These are phyloP conservation scores for Trichoderma atroviride DNA, from an alignment of 2,329 filamentous ascomycete species.

Conservation along the genomic window DNA sequence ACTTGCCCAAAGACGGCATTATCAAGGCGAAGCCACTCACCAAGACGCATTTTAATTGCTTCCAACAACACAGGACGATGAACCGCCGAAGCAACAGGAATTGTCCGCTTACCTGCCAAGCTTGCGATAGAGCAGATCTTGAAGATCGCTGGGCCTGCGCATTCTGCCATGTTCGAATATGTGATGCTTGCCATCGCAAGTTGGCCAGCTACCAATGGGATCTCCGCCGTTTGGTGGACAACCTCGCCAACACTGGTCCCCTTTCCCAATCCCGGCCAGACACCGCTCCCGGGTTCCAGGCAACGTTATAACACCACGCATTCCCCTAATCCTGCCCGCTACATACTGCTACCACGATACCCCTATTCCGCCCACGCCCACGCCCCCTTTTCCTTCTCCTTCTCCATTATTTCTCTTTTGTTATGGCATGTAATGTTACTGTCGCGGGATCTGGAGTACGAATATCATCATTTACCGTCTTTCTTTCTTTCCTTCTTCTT, in stretches of 20 bases:
- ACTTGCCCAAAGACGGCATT: slow-evolving; percentile 41
- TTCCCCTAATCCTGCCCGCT: slow-evolving; percentile 13
- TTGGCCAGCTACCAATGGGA: slow-evolving; percentile 48
- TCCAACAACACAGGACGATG: slow-evolving; percentile 53
- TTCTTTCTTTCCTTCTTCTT: background rate
- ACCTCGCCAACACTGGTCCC: slow-evolving; percentile 27
- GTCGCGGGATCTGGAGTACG: slow-evolving; percentile 19
- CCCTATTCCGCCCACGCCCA: slow-evolving; percentile 12
- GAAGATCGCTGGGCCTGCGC: slow-evolving; percentile 52
- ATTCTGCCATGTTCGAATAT: slow-evolving; percentile 57
- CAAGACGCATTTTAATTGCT: slow-evolving; percentile 51
- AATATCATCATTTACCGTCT: slow-evolving; percentile 19
- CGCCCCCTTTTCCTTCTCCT: background rate
- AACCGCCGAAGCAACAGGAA: slow-evolving; percentile 50
- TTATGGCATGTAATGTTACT: slow-evolving; percentile 6
- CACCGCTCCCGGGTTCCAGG: slow-evolving; percentile 31
- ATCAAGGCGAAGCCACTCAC: slow-evolving; percentile 49
- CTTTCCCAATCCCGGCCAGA: slow-evolving; percentile 31
- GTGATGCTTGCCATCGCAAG: slow-evolving; percentile 49
- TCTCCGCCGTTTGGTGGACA: slow-evolving; percentile 46
- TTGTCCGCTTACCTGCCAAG: slow-evolving; percentile 57
- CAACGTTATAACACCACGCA: slow-evolving; percentile 14
- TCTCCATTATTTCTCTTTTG: slow-evolving; percentile 1
- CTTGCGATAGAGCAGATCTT: slow-evolving; percentile 51
- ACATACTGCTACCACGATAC: slow-evolving; percentile 18